phyloP scores from a whole-genome alignment of 495 filamentous ascomycete genomes.

The Hypoxylon fragiforme region DNA sequence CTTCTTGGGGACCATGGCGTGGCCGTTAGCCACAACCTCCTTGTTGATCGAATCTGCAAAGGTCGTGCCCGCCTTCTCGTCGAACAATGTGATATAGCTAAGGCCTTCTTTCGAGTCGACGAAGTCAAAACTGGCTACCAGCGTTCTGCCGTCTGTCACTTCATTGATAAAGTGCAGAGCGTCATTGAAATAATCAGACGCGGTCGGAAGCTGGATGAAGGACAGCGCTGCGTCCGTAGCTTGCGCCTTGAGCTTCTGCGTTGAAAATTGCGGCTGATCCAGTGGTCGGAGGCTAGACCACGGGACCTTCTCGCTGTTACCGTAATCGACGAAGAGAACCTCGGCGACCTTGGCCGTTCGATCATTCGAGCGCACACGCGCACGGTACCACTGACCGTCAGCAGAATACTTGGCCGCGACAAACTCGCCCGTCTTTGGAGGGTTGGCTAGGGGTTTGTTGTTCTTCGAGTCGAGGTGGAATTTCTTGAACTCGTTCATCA shows the following conservation, averaged over 20 bases:
- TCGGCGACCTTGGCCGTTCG: slow-evolving; percentile 84
- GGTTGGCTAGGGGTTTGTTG: slow-evolving; percentile 66
- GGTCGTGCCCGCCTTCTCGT: slow-evolving; percentile 61
- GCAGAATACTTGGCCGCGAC: slow-evolving; percentile 86
- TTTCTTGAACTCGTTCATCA: slow-evolving; percentile 86
- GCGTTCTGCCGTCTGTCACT: slow-evolving; percentile 64
- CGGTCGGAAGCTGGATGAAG: slow-evolving; percentile 80
- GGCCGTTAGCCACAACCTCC: slow-evolving; percentile 77
- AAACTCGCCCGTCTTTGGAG: slow-evolving; percentile 88
- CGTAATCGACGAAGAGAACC: slow-evolving; percentile 93
- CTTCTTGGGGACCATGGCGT: slow-evolving; percentile 88
- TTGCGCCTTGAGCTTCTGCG: slow-evolving; percentile 80
- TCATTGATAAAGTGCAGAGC: slow-evolving; percentile 71
- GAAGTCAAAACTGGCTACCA: slow-evolving; percentile 90
- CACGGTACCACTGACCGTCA: slow-evolving; percentile 94
- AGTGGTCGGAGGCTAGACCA: slow-evolving; percentile 83
- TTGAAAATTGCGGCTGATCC: slow-evolving; percentile 72
- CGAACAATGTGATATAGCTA: slow-evolving; percentile 83
- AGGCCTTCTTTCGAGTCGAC: slow-evolving; percentile 72
- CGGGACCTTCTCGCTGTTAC: slow-evolving; percentile 84
- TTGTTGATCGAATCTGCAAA: slow-evolving; percentile 76
- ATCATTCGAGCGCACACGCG: slow-evolving; percentile 86
- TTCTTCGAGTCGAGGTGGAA: slow-evolving; percentile 82
- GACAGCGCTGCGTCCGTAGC: slow-evolving; percentile 87
- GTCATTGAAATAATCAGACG: slow-evolving; percentile 77